Base-by-base conservation (phyloP, 768 basidiomycete genomes). In the Agaricus sinodeliciosus region DNA sequence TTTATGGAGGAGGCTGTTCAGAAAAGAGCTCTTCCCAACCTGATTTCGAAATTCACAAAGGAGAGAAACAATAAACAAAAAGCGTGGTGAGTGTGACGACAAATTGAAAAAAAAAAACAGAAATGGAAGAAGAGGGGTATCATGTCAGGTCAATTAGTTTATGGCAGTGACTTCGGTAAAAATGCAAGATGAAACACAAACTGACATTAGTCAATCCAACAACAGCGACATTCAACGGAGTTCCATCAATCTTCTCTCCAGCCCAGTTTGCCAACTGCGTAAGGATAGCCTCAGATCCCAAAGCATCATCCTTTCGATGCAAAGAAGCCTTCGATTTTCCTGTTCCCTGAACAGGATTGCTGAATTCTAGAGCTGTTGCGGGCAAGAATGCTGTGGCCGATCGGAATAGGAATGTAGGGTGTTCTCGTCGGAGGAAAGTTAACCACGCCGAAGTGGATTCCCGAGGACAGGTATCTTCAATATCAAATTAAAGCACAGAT, bases 131-230 rank as follows among this genome's bases (percentile, higher is more conserved):
- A 22, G 22, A 22, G 3, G 31, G 31, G 11, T 31, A 31, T 4
- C 3, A 31, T 31, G 22, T 22, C 22, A 22, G 1, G 22, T 22
- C 3, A 22, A 3, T 22, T 22, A 22, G 22, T 22, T 22, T 2
- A 31, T 8, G 31, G 31, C 28, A 9, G 9, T 4, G 31, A 8
- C 31, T 31, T 31, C 7, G 31, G 6, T 8, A 31, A 31, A 1
- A 31, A 1, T 8, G 31, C 3, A 11, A 31, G 11, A 31, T 11
- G 31, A 7, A 31, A 7, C 8, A 31, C 11, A 11, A 31, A 67
- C 85, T 56, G 61, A 90, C 92, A 62, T 92, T 93, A 0, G 88
- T 79, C 22, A 88, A 67, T n/a, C 94, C 94, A 54, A 90, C 83
- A 16, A 95, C 79, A 31, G 89, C 90, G 47, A 92, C 81, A 22